phyloP scores from a whole-genome alignment of 495 filamentous ascomycete species.

The Clohesyomyces aquaticus region DNA sequence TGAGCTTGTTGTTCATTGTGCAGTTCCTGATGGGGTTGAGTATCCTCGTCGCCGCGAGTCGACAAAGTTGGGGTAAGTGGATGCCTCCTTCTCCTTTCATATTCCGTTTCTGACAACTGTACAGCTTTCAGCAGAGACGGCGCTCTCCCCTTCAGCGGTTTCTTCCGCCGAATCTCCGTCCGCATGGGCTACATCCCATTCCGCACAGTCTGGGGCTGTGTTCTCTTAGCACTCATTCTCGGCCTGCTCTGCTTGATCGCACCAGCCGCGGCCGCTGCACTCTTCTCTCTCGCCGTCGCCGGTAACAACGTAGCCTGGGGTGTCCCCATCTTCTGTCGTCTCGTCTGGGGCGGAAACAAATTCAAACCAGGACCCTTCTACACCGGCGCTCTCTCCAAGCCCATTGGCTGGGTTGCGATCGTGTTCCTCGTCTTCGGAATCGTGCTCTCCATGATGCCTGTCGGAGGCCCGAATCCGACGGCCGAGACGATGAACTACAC shows the following conservation, averaged over 20 bases:
- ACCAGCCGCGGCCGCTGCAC: slow-evolving; percentile 60
- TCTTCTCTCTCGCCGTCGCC: slow-evolving; percentile 67
- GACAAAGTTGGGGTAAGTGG: slow-evolving; percentile 56
- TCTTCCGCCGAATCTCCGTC: slow-evolving; percentile 62
- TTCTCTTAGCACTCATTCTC: slow-evolving; percentile 56
- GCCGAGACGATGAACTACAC: slow-evolving; percentile 68
- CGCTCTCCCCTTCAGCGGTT: slow-evolving; percentile 64
- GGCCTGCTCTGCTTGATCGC: slow-evolving; percentile 65
- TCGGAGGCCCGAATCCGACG: slow-evolving; percentile 59
- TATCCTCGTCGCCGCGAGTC: slow-evolving; percentile 59
- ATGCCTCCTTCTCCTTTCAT: background rate
- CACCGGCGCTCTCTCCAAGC: slow-evolving; percentile 57
- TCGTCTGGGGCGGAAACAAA: slow-evolving; percentile 63
- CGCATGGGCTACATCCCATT: slow-evolving; percentile 64
- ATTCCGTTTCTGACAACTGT: background rate
- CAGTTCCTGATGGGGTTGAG: slow-evolving; percentile 60
- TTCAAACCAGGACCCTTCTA: slow-evolving; percentile 69
- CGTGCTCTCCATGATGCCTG: slow-evolving; percentile 63
- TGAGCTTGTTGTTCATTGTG: slow-evolving; percentile 59
- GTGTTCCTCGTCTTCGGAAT: slow-evolving; percentile 62
- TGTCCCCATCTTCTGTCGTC: slow-evolving; percentile 64
- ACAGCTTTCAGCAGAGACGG: slow-evolving; percentile 62
- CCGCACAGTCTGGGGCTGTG: slow-evolving; percentile 64
- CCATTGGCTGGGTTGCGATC: slow-evolving; percentile 59
- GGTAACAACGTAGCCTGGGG: slow-evolving; percentile 67